phyloP scores from a whole-genome alignment of 495 filamentous ascomycete genomes.

The Aspergillus conjunctus region DNA sequence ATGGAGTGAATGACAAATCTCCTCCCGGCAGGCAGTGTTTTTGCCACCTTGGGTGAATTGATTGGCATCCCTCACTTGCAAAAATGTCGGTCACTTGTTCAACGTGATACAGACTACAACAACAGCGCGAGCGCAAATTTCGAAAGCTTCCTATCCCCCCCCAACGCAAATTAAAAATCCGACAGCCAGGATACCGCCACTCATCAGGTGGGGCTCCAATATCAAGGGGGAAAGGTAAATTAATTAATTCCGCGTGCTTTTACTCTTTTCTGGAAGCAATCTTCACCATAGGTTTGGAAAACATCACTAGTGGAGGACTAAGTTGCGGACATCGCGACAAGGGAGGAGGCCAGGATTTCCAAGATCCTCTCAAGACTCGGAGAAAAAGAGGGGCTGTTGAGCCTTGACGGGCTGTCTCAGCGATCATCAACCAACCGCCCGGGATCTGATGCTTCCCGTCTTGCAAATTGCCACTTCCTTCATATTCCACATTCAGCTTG shows the following conservation, averaged over 20 bases:
- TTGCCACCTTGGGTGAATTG: slow-evolving; percentile 2
- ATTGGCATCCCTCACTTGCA: slow-evolving; percentile 2
- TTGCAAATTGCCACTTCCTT: neutral
- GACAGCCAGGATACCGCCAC: neutral
- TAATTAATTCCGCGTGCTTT: neutral
- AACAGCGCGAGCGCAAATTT: neutral
- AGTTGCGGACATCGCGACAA: neutral
- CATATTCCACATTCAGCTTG: too few relatives aligned
- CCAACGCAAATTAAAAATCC: neutral
- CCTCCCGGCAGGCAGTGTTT: neutral
- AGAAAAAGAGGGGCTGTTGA: slow-evolving; percentile 19
- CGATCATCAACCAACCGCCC: slow-evolving; percentile 10
- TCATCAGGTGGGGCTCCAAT: neutral
- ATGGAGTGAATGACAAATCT: slow-evolving; percentile 13
- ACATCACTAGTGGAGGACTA: too few relatives aligned
- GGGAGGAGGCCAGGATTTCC: neutral
- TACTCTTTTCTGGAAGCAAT: too few relatives aligned
- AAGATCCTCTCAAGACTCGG: slow-evolving; percentile 14
- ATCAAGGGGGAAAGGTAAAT: neutral
- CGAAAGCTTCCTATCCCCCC: neutral
- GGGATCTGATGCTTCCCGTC: slow-evolving; percentile 8
- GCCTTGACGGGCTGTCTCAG: slow-evolving; percentile 8
- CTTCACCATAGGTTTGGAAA: too few relatives aligned
- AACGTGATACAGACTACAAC: neutral
- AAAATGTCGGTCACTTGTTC: slow-evolving; percentile 5